These are phyloP conservation scores for Brassica balearica DNA, from an alignment of 441 rosid species.

Conservation along the genomic window DNA sequence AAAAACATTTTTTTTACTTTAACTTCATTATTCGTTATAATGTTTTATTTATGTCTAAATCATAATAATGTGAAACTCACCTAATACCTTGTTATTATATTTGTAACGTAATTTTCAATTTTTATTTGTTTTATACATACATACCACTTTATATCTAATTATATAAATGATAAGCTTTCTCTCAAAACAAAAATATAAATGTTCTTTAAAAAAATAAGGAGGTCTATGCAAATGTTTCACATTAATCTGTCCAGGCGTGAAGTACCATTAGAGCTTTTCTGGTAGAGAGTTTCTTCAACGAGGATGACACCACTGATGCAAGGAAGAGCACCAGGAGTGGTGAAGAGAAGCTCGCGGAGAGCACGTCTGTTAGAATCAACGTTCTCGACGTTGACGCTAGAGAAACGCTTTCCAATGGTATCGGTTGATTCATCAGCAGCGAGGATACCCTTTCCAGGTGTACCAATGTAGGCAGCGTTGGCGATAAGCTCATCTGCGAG, in stretches of 20 bases:
- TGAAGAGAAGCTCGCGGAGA: constrained; percentile 90
- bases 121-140: neutral
- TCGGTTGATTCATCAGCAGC: constrained; percentile 96
- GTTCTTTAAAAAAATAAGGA: too few species aligned
- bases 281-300: constrained; percentile 91
- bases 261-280: constrained; percentile 72
- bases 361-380: constrained; percentile 80
- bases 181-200: neutral
- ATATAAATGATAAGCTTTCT: neutral
- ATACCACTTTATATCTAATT: neutral
- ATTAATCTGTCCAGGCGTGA: neutral
- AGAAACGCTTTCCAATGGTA: constrained; percentile 86
- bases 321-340: constrained; percentile 72
- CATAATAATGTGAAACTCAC: too few species aligned
- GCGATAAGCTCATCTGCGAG: constrained; percentile 60
- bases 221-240: too few species aligned
- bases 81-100: too few species aligned
- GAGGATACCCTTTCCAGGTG: constrained; percentile 68
- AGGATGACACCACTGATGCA: constrained; percentile 86
- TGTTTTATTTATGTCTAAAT: too few species aligned
- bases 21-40: too few species aligned
- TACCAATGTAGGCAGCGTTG: constrained; percentile 66
- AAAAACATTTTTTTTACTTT: too few species aligned
- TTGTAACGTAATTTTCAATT: neutral
- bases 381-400: constrained; percentile 88